Percentiles rank a stretch among this genome's conserved stretches.
Conservation (phyloP, 495 filamentous ascomycete genomes). For the Penicillium alfredii region DNA sequence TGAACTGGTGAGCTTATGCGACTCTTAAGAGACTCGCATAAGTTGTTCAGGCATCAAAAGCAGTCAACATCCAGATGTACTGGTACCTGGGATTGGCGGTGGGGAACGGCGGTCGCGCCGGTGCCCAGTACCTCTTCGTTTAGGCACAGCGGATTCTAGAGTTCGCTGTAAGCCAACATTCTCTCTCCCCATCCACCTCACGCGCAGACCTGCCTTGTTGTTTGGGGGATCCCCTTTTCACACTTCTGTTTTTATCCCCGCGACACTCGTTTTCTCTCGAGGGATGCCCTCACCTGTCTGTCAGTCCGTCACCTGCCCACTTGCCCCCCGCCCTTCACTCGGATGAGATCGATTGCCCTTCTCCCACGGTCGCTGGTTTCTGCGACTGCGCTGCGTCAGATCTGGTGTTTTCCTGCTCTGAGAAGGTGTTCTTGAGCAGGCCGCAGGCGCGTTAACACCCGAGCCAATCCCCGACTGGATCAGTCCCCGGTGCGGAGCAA, state of each 20-base stretch:
- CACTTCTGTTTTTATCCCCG: neutral
- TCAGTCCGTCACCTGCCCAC: conserved; percentile 14
- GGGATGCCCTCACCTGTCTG: conserved; percentile 5
- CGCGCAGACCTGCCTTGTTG: no score
- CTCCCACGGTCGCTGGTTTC: conserved; percentile 4
- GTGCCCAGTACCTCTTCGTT: conserved; percentile 6
- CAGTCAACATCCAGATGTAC: no score
- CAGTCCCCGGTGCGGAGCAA: conserved; percentile 10
- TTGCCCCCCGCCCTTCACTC: conserved; percentile 12
- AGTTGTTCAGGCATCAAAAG: no score
- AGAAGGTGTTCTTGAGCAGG: no score
- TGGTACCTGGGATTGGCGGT: conserved; percentile 9
- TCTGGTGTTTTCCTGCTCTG: neutral
- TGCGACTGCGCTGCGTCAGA: neutral
- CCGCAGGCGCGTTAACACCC: no score
- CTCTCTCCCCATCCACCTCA: neutral
- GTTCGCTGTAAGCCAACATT: no score
- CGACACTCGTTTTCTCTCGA: neutral
- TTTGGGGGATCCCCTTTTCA: no score
- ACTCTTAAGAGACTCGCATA: no score
- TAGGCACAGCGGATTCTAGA: conserved; percentile 4
- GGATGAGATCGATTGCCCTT: conserved; percentile 3
- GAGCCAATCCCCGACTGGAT: no score
- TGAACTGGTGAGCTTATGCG: no score
- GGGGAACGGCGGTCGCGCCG: neutral